Evolutionary conservation across 176 grass and related monocot genomes (phyloP).

Genomic region (Oryza rufipogon): DNA sequence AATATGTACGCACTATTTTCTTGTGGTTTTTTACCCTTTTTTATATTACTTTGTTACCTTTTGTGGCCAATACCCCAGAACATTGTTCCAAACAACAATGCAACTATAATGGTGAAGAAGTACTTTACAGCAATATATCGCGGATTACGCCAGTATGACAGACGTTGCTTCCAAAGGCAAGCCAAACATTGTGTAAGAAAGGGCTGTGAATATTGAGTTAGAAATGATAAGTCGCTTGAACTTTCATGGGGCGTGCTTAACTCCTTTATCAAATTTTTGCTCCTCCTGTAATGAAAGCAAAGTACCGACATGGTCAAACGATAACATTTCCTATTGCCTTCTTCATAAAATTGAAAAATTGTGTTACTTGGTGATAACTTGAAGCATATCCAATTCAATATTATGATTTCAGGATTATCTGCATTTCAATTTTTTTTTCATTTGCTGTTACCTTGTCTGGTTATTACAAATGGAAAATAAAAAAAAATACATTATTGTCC

Average conservation of each 20-base stretch:
- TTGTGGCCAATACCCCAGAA: conserved; percentile 77
- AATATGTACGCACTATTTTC: not conserved
- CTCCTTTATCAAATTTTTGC: conserved; percentile 65
- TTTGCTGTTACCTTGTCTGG: not conserved
- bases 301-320: no score
- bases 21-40: no score
- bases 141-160: conserved; percentile 93
- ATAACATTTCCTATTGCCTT: conserved; percentile 24
- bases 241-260: conserved; percentile 57
- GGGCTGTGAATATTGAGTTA: conserved; percentile 62
- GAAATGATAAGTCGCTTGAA: conserved; percentile 73
- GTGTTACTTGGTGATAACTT: no score
- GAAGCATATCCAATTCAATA: not conserved
- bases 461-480: not conserved
- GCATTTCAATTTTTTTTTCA: not conserved
- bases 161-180: conserved; percentile 82
- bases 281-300: conserved; percentile 55
- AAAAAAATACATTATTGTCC: not conserved
- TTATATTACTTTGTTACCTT: conserved; percentile 49
- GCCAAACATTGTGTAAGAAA: conserved; percentile 73
- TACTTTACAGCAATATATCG: conserved; percentile 75
- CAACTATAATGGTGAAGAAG: conserved; percentile 68
- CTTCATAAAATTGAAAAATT: not conserved
- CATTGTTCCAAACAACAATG: conserved; percentile 77
- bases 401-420: not conserved